These are phyloP conservation scores for Gossypium davidsonii DNA, from an alignment of 441 rosid species.

Conservation along the genomic window DNA sequence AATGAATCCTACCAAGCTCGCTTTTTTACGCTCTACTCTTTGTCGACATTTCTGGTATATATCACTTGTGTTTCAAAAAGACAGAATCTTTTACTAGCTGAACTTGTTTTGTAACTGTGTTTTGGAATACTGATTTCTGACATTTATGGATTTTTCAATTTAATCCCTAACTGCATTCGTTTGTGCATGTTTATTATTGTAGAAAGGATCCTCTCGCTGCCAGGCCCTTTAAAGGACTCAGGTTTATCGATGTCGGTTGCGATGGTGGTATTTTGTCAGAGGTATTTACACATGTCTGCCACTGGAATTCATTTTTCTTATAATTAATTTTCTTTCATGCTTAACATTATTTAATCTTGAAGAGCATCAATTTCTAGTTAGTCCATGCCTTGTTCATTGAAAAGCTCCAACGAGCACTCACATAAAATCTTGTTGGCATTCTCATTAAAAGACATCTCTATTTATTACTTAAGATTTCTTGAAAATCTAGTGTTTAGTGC, in stretches of 20 bases:
- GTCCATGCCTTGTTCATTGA: too few relatives aligned
- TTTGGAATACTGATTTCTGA: neutral
- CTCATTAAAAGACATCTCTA: too few relatives aligned
- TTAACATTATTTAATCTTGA: neutral
- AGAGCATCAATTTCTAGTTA: too few relatives aligned
- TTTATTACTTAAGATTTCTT: too few relatives aligned
- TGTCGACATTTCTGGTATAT: conserved; percentile 72
- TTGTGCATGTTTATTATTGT: conserved; percentile 13
- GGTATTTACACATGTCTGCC: conserved; percentile 32
- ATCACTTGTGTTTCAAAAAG: neutral
- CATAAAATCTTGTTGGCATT: too few relatives aligned
- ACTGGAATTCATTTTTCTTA: neutral
- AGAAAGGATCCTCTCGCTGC: conserved; percentile 68
- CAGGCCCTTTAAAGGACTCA: conserved; percentile 81
- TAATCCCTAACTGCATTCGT: neutral
- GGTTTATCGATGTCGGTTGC: conserved; percentile 75
- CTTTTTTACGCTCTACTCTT: conserved; percentile 82
- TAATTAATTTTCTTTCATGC: neutral
- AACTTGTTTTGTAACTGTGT: neutral
- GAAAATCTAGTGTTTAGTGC: too few relatives aligned
- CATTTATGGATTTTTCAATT: neutral
- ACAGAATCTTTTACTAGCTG: neutral
- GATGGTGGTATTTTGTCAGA: conserved; percentile 96
- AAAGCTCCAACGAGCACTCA: too few relatives aligned
- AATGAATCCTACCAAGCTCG: conserved; percentile 80